Evolutionary conservation across 1,139 yeast species (phyloP), one percentile per base, ranked within the genome.

Genomic region (Hyphopichia wangnamkhiaoensis): DNA sequence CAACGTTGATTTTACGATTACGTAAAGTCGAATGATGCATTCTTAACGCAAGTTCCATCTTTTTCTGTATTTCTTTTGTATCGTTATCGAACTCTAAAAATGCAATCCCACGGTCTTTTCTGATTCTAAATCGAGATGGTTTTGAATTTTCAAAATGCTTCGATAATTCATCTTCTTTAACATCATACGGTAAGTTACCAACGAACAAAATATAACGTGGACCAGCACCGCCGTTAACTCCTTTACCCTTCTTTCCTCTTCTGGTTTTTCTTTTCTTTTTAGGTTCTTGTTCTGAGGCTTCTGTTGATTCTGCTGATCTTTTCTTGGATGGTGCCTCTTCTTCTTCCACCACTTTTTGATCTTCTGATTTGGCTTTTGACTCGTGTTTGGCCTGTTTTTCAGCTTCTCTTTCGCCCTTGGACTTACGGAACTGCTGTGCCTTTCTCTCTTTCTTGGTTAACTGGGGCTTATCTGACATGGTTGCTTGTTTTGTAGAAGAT

Each of bases 61-160:
- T 79, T 47, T 82, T 78, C 50, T 86, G 86, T 30, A 91, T 87
- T 48, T 83, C 86, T 34, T 68, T 53, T 31, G 71, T 65, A 36
- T 76, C 80, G 38, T 76, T 77, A 53, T 80, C 84, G 52, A 90
- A 93, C 60, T 93, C 98, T 47, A 91, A 65, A 59, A 93, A 93
- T 18, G 98, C 98, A 58, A 91, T 90, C 5, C 97, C 97, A 58
- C 86, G 87, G 38, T 86, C 95, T 28, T 72, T 73, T 59, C 98
- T 79, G 36, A 88, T 66, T 56, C 98, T 80, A 42, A 93, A 71
- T 44, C 79, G 71, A 53, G 84, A 84, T 4, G 97, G 97, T 15
- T 72, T 67, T 38, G 87, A 74, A 30, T 81, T 78, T 50, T 82
- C 79, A 67, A 93, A 89, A 63, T 91, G 97, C n/a, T 74, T 65